Conservation (phyloP, 2,329 filamentous ascomycete genomes). For the Davidsoniella eucalypti region DNA sequence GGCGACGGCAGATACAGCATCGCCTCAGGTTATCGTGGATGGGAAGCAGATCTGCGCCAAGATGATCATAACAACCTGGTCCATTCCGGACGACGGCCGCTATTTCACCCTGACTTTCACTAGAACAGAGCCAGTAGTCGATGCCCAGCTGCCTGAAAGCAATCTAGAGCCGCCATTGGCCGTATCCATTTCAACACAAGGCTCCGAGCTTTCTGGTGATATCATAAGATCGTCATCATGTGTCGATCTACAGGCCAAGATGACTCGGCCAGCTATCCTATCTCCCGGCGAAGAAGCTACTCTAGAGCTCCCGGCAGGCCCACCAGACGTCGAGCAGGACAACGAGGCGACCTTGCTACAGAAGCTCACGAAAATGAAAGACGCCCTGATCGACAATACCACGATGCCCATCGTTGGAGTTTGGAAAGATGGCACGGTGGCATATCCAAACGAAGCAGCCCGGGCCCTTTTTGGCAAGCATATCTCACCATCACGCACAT, state of each 20-base stretch:
- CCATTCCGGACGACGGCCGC: constrained; percentile 43
- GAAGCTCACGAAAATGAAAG: constrained; percentile 60
- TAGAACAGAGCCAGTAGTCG: constrained; percentile 27
- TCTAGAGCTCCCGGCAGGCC: neutral
- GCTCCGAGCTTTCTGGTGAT: neutral
- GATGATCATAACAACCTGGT: constrained; percentile 65
- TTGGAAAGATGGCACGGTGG: constrained; percentile 65
- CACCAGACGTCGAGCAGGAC: neutral
- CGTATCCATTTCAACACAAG: constrained; percentile 24
- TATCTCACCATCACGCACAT: constrained; percentile 19
- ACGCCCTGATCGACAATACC: constrained; percentile 59
- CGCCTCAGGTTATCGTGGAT: constrained; percentile 16
- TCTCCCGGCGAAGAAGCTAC: neutral
- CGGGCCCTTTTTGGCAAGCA: constrained; percentile 31
- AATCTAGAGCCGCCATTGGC: neutral
- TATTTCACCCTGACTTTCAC: constrained; percentile 67
- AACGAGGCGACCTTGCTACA: constrained; percentile 47
- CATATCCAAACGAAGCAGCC: constrained; percentile 54
- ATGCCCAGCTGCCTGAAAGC: constrained; percentile 12
- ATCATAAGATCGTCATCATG: neutral
- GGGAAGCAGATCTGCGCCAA: constrained; percentile 40
- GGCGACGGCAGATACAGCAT: neutral
- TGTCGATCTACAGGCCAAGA: neutral
- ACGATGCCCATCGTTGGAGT: constrained; percentile 60
- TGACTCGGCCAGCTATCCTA: neutral